Evolutionary conservation across 768 basidiomycete species (phyloP), one percentile per base, ranked within the genome.

Genomic region (Nidularia sp.): DNA sequence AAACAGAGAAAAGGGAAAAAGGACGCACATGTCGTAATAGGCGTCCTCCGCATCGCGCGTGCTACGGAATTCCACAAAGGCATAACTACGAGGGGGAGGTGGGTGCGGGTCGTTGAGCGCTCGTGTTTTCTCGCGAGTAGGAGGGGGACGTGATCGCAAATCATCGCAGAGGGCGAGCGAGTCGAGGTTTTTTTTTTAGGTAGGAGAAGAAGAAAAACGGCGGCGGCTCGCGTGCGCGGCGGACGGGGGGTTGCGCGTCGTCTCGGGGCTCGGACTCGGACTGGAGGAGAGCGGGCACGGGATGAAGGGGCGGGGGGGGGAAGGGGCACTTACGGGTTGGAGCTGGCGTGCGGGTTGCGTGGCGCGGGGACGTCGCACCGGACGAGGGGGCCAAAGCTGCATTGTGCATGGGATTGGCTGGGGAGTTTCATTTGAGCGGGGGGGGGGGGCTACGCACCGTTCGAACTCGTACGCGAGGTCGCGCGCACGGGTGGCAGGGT

Each of bases 361-460:
- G 90, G 88, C 1, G 91, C 92, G 13, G 91, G 91, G 12, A 94
- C 90, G 64, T 94, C 92, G 71, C 92, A 94, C 54, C 91, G 88
- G 55, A 93, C 80, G 31, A 94, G 77, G 51, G 86, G 86, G 13
- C 91, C 91, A 58, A 77, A 93, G 51, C 90, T 93, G 63, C 10
- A 22, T 35, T 39, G 18, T n/a, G 44, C 53, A 29, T 46, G 51
- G n/a, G 54, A 56, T 47, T 15, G 18, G 31, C 29, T 18, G 22
- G 54, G 29, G 12, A 31, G 74, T 45, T 50, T 52, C 55, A 48
- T 29, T 29, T 29, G 25, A 29, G 25, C 25, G 25, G 25, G 25
- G 25, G 25, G 25, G 2, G 25, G 25, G 25, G 4, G 25, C 25
- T 29, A 29, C 25, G 25, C 53, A 91, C 91, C 86, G 79, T 77